These are phyloP conservation scores for Nicotiana otophora DNA, from an alignment of 257 asterid species.

Conservation along the genomic window DNA sequence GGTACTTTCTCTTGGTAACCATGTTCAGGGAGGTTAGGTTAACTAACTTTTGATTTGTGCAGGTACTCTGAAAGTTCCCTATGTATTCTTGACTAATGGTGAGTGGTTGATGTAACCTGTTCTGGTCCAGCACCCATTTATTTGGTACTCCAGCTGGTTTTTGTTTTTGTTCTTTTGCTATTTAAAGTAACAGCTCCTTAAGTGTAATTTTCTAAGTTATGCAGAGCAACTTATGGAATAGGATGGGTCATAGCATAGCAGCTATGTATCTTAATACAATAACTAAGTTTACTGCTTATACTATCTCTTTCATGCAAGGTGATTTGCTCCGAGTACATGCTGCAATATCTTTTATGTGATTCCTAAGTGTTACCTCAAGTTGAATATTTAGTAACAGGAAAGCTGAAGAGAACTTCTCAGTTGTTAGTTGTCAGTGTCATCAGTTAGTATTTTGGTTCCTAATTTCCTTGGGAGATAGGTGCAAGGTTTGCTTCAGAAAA, in stretches of 20 bases:
- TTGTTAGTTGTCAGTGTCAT: not conserved
- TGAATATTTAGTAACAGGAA: not conserved
- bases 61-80: slow-evolving; percentile 74
- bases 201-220: not conserved
- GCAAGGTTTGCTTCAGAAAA: not conserved
- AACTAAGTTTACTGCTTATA: not conserved
- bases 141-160: not conserved
- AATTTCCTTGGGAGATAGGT: not conserved
- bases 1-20: not conserved
- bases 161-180: not conserved
- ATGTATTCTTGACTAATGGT: slow-evolving; percentile 90
- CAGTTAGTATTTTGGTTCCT: not conserved
- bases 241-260: not conserved
- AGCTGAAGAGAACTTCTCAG: not conserved
- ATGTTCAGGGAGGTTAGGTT: not conserved
- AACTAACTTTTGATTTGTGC: slow-evolving; percentile 22
- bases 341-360: not conserved
- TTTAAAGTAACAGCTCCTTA: not conserved
- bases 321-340: not conserved
- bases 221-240: not conserved
- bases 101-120: slow-evolving; percentile 24
- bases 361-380: not conserved
- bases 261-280: not conserved
- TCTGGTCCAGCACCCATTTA: not conserved
- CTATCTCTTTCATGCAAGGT: not conserved